These are phyloP conservation scores for Saccharomyces hybrid DNA, from an alignment of 1,139 yeast genomes.

Conservation along the genomic window DNA sequence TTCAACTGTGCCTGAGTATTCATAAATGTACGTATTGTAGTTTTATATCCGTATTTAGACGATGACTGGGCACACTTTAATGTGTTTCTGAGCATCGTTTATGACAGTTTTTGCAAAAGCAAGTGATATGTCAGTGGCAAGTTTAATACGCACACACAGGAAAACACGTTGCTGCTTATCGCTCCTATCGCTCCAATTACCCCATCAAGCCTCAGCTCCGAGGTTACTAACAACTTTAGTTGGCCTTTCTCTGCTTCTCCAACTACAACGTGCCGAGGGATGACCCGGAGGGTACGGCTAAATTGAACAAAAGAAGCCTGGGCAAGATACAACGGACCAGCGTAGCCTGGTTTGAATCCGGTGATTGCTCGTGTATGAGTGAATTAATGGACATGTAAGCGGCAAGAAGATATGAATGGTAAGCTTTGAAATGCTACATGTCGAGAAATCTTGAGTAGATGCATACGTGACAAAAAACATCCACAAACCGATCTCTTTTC, in stretches of 20 bases:
- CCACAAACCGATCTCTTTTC: not conserved
- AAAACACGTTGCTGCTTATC: not conserved
- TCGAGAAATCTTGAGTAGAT: not conserved
- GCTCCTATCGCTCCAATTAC: not conserved
- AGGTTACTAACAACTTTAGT: not conserved
- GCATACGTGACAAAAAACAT: not conserved
- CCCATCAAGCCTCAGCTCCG: not conserved
- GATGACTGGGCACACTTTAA: not conserved
- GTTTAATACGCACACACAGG: not conserved
- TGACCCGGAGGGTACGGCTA: not conserved
- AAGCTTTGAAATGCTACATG: not conserved
- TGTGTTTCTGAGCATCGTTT: not conserved
- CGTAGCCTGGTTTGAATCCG: not conserved
- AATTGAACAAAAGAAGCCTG: not conserved
- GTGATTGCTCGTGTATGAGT: not conserved
- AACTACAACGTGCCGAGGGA: not conserved
- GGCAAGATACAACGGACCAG: not conserved
- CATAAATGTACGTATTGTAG: not conserved
- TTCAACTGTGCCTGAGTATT: not conserved
- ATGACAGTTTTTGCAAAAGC: not conserved
- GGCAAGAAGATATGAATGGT: not conserved
- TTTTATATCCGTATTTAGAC: not conserved
- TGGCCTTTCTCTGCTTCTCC: not conserved
- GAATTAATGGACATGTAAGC: not conserved
- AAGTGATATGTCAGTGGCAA: not conserved